These are phyloP conservation scores for Malbranchea zuffiana DNA, from an alignment of 2,329 filamentous ascomycete genomes.

Conservation along the genomic window DNA sequence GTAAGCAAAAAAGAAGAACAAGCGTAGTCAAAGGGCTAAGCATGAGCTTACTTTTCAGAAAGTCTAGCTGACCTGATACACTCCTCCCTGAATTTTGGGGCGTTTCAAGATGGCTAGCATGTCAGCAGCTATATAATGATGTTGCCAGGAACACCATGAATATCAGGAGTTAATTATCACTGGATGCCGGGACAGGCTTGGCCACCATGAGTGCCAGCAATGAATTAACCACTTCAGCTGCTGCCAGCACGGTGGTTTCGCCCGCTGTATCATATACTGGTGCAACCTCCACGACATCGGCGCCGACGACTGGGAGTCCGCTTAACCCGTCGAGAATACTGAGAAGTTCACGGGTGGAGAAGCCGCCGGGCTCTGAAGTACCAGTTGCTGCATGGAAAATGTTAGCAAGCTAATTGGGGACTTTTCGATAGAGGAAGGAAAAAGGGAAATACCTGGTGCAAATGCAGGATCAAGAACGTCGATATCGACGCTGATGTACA, in stretches of 20 bases:
- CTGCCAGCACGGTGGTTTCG: slow-evolving; percentile 72
- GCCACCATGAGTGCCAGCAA: slow-evolving; percentile 56
- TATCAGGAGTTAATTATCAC: too few relatives aligned
- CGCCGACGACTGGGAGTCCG: slow-evolving; percentile 68
- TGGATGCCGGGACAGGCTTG: slow-evolving; percentile 24
- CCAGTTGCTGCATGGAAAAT: slow-evolving; percentile 44
- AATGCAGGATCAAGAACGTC: slow-evolving; percentile 66
- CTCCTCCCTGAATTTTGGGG: too few relatives aligned
- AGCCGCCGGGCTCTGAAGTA: slow-evolving; percentile 80
- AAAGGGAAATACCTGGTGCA: slow-evolving; percentile 42
- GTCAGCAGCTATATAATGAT: too few relatives aligned
- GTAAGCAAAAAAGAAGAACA: too few relatives aligned
- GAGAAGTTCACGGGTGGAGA: slow-evolving; percentile 81
- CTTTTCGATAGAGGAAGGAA: neutral
- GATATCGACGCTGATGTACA: slow-evolving; percentile 76
- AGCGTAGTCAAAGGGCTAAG: too few relatives aligned
- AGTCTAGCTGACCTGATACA: too few relatives aligned
- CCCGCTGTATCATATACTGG: slow-evolving; percentile 72
- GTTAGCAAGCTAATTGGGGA: slow-evolving; percentile 3
- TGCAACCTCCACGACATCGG: slow-evolving; percentile 79
- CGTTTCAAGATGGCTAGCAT: too few relatives aligned
- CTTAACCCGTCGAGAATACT: slow-evolving; percentile 72
- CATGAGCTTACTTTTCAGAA: too few relatives aligned
- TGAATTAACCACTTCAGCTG: slow-evolving; percentile 74
- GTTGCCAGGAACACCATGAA: too few relatives aligned